Evolutionary conservation across 768 basidiomycete genomes (phyloP), one percentile per base, ranked within the genome.

Genomic region (Boletus vermiculosoides): DNA sequence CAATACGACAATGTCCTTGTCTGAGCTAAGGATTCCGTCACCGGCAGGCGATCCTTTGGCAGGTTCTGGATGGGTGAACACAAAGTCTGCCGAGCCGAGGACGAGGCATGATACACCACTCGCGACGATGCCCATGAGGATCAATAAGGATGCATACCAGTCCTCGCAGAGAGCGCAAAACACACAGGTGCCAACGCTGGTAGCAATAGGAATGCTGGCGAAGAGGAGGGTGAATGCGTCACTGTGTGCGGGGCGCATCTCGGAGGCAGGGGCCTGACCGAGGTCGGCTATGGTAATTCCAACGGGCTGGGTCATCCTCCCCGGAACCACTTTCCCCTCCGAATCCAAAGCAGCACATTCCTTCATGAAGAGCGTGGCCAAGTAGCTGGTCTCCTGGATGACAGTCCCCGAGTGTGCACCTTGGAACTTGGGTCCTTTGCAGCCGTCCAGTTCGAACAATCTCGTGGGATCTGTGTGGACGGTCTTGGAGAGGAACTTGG

Each of bases 371-470:
- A 73, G 88, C 83, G 44, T 71, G 77, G 23, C 90, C 84, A 65
- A 80, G 67, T n/a, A 83, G 73, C 51, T 80, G 76, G 65, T 81
- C 76, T 36, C 72, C 64, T n/a, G 69, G 1, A 73, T 63, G 68
- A 57, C 75, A 78, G 59, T 89, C 68, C 70, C 88, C 78, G 46
- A 92, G 72, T 25, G 84, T 62, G 90, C 85, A 0, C 88, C 83
- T 57, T 89, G 83, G 71, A 81, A 93, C 65, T 90, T 92, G 46
- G 89, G 90, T 2, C 72, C 72, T 8, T 51, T 57, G 47, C 34
- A 50, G 4, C 51, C 31, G 31, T 58, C 62, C 28, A 56, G 11
- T n/a, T 57, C 61, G 5, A 73, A 56, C 18, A 69, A 20, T 1
- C 45, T 16, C 2, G 59, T 58, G 11, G 69, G 69, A 15, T 73